These are phyloP conservation scores for Diaporthe sp. DNA, from an alignment of 2,329 filamentous ascomycete genomes.

Conservation along the genomic window DNA sequence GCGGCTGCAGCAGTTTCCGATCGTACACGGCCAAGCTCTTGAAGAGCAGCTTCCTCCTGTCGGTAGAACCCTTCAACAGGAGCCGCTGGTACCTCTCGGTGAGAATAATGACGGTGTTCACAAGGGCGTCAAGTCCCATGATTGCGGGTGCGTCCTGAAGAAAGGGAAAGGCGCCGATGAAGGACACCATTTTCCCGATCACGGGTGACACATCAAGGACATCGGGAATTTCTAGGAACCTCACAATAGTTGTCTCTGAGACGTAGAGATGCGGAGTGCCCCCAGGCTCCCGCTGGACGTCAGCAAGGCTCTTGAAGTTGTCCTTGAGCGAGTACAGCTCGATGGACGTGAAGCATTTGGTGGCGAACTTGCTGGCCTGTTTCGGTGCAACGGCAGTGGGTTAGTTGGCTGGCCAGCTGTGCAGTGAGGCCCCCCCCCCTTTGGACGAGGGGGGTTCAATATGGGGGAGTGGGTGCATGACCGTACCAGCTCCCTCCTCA, in stretches of 20 bases:
- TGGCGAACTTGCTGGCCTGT: conserved; percentile 75
- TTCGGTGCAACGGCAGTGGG: background rate
- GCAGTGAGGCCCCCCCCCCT: background rate
- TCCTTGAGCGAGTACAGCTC: conserved; percentile 82
- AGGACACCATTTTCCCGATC: conserved; percentile 79
- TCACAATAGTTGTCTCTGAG: conserved; percentile 78
- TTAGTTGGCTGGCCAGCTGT: conserved; percentile 41
- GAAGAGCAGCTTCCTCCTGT: conserved; percentile 76
- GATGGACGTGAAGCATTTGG: conserved; percentile 78
- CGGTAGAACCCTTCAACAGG: conserved; percentile 68
- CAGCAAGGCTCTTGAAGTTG: conserved; percentile 79
- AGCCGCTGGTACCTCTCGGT: conserved; percentile 78
- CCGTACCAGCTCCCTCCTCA: conserved; percentile 66
- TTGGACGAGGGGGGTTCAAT: background rate
- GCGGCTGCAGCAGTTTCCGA: conserved; percentile 61
- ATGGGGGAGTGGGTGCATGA: conserved; percentile 15
- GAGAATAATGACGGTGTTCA: conserved; percentile 81
- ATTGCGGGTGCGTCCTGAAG: conserved; percentile 78
- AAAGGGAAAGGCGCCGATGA: conserved; percentile 81
- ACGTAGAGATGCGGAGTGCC: conserved; percentile 64
- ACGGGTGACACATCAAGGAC: conserved; percentile 76
- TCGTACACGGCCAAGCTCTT: conserved; percentile 81
- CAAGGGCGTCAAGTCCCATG: conserved; percentile 76
- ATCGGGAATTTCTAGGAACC: conserved; percentile 82
- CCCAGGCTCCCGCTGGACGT: conserved; percentile 69